These are phyloP conservation scores for Clavispora asparagi DNA, from an alignment of 805 yeast species.

Conservation along the genomic window DNA sequence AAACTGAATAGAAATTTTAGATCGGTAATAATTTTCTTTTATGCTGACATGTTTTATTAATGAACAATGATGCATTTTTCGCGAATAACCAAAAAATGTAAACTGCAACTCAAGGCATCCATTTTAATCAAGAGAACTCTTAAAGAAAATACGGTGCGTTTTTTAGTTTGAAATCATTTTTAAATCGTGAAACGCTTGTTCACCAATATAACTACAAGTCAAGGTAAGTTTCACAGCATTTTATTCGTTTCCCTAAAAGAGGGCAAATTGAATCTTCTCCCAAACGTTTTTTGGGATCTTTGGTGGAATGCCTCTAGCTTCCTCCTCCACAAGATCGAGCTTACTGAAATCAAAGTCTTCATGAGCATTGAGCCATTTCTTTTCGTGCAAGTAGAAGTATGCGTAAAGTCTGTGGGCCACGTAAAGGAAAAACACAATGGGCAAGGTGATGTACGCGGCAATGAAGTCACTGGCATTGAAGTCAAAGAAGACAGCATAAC, in stretches of 20 bases:
- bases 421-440: conserved; percentile 49
- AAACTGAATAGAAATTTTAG: no score
- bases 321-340: conserved; percentile 54
- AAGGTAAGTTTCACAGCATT: not conserved
- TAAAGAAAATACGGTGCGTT: no score
- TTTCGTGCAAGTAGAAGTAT: conserved; percentile 21
- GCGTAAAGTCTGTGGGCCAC: conserved; percentile 51
- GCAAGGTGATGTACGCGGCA: conserved; percentile 69
- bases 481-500: conserved; percentile 61
- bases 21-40: no score
- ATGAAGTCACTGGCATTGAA: conserved; percentile 56
- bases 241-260: conserved; percentile 11
- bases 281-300: conserved; percentile 35
- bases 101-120: no score
- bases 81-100: no score
- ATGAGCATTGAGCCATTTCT: conserved; percentile 42
- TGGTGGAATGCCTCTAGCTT: conserved; percentile 35
- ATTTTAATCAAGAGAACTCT: no score
- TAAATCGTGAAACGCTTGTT: no score
- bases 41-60: no score
- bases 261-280: conserved; percentile 47
- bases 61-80: no score
- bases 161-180: no score
- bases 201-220: no score
- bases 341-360: conserved; percentile 60